Base-by-base conservation (phyloP, 345 rosid species). In the Eucalyptus tenuipes region DNA sequence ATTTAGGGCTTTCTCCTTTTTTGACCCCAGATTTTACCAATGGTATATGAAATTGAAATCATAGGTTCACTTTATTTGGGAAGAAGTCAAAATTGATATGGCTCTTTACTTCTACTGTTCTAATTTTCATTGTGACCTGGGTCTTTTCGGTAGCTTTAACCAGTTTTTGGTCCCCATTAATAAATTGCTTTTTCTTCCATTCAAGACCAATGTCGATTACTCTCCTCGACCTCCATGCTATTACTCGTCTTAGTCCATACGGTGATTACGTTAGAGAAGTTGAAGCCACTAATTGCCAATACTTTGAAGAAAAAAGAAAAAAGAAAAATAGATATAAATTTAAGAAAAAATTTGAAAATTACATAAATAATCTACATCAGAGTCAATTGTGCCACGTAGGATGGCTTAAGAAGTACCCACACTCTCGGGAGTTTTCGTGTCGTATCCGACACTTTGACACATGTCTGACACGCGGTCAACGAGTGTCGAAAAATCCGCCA, bases 391-490 rank as follows among this genome's bases (percentile, higher is more conserved):
- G 24, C 2, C 55, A 52, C 10, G 4, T 52, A 52, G 0, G 24
- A 52, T 1, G 55, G 24, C 55, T 52, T 18, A 52, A 52, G 55
- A 52, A 52, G 55, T 4, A 18, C 55, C 55, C 4, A 18, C 24
- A 52, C 55, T 52, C 55, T 18, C 0, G 2, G 3, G 24, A 52
- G 24, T 24, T 2, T 2, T 52, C 24, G 0, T 52, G 10, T 18
- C 2, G 10, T 52, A 7, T 52, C 10, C 10, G 2, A 18, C 55
- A 52, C 55, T 52, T 52, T 52, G 55, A 52, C 2, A 52, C 3
- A 9, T 18, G 55, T 50, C 8, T 50, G 22, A 37, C 40, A 37
- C 40, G 40, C 40, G 40, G 40, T 37, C 40, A 37, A 37, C 4
- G 40, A 50, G 4, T 52, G 10, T 52, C 0, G 2, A 52, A 52